Evolutionary conservation across 306 rosid genomes (phyloP).

Genomic region (Lotus japonicus): DNA sequence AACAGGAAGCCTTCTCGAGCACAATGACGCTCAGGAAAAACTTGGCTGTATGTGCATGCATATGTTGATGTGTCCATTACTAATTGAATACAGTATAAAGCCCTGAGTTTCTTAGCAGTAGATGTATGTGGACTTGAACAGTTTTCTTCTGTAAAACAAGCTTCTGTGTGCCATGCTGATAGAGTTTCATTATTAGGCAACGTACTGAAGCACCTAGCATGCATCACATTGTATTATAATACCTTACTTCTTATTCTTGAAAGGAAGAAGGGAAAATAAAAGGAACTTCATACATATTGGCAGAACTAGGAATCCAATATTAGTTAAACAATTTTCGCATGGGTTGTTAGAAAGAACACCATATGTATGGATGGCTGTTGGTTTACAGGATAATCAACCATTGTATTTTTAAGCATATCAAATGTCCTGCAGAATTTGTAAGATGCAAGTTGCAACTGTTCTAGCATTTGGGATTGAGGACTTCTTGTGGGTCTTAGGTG

Average conservation of each 20-base stretch:
- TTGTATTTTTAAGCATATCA: too few relatives aligned
- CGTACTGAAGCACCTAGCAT: background rate
- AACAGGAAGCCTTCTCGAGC: constrained; percentile 74
- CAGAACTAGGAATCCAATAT: background rate
- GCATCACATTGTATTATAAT: background rate
- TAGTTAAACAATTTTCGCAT: background rate
- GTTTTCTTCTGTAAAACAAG: background rate
- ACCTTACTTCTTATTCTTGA: background rate
- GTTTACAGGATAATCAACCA: too few relatives aligned
- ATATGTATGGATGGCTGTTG: background rate
- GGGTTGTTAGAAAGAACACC: background rate
- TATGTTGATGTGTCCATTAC: background rate
- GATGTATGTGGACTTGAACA: background rate
- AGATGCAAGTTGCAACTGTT: background rate
- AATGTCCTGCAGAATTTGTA: too few relatives aligned
- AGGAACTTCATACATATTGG: background rate
- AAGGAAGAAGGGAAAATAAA: background rate
- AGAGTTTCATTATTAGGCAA: background rate
- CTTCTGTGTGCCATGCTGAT: background rate
- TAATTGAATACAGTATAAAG: constrained; percentile 7
- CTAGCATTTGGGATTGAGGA: background rate
- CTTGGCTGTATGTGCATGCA: constrained; percentile 64
- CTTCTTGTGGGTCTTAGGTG: too few relatives aligned
- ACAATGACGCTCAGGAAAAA: constrained; percentile 64
- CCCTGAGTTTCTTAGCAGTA: background rate